A percentile compares a stretch with the other conserved stretches of the same genome.
Conservation (phyloP, 345 rosid species). For the Zanthoxylum bungeanum region DNA sequence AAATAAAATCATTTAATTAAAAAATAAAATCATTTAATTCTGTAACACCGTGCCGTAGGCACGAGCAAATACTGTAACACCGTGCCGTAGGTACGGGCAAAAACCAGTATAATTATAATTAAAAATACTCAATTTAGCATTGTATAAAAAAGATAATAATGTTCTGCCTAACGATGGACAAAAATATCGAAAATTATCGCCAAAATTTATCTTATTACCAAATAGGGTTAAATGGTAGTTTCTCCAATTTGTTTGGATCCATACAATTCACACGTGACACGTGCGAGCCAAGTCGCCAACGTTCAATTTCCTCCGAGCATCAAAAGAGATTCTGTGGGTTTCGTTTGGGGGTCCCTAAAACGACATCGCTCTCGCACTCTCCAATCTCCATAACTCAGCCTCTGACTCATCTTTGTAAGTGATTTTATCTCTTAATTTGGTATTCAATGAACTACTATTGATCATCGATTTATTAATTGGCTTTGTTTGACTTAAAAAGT, state of each 20-base stretch:
- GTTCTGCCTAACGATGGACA: too few relatives aligned
- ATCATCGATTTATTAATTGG: neutral
- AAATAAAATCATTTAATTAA: too few relatives aligned
- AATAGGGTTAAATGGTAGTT: neutral
- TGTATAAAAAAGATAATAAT: too few relatives aligned
- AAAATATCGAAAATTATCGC: too few relatives aligned
- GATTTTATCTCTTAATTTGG: neutral
- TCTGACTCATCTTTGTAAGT: neutral
- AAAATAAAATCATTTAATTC: too few relatives aligned
- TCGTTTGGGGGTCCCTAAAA: neutral
- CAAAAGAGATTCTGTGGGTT: neutral
- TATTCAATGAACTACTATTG: slow-evolving; percentile 1
- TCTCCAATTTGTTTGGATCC: neutral
- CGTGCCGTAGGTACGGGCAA: too few relatives aligned
- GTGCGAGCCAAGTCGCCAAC: neutral
- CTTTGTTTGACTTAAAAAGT: neutral
- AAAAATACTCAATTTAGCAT: too few relatives aligned
- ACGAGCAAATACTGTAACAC: too few relatives aligned
- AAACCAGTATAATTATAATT: too few relatives aligned
- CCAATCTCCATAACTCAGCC: neutral
- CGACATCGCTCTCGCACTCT: neutral
- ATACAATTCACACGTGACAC: neutral
- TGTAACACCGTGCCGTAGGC: too few relatives aligned
- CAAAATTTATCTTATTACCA: too few relatives aligned
- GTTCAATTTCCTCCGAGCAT: neutral